Conservation (phyloP, 805 yeast species). For the Suhomyces sp. region DNA sequence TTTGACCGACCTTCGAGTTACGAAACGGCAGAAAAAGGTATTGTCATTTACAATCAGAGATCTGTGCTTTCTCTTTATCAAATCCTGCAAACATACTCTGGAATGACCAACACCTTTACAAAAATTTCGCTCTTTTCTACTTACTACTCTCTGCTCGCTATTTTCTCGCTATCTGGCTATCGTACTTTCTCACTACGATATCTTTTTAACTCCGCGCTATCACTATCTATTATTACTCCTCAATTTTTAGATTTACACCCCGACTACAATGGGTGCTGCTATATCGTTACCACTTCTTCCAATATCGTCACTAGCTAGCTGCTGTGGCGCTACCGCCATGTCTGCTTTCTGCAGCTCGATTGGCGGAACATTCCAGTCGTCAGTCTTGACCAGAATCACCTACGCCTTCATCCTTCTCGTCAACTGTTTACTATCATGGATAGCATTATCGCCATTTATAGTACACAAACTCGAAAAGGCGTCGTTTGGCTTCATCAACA, state of each 20-base stretch:
- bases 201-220: neutral
- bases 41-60: neutral
- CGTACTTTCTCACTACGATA: neutral
- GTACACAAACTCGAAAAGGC: conserved; percentile 68
- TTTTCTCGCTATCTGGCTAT: neutral
- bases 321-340: conserved; percentile 72
- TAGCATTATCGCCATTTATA: conserved; percentile 81
- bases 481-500: conserved; percentile 64
- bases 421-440: conserved; percentile 87
- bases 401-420: conserved; percentile 77
- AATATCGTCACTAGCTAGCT: conserved; percentile 56
- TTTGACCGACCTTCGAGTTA: too few species aligned
- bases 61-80: neutral
- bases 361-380: conserved; percentile 65
- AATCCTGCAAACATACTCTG: too few species aligned
- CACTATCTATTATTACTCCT: neutral
- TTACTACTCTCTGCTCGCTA: neutral
- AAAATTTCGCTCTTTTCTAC: neutral
- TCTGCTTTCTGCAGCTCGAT: conserved; percentile 53
- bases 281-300: conserved; percentile 70
- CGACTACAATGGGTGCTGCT: conserved; percentile 54
- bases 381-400: conserved; percentile 78
- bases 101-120: too few species aligned
- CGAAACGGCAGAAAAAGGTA: too few species aligned
- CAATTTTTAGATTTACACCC: neutral